phyloP scores from a whole-genome alignment of 495 filamentous ascomycete genomes.

The Tuber aestivum region DNA sequence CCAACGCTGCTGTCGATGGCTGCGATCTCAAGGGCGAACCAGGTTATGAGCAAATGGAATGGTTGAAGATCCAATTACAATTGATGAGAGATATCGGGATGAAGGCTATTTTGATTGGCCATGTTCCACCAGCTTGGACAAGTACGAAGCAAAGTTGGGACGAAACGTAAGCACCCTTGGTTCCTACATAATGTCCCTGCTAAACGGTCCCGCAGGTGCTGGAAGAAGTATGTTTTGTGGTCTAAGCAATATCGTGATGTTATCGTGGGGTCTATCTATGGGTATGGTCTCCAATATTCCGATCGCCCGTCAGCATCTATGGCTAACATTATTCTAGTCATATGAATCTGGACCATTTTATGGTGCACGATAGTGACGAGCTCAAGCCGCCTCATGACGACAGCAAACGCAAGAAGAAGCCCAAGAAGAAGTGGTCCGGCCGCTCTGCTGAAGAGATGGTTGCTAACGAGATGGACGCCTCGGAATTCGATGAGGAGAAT shows the following conservation, averaged over 20 bases:
- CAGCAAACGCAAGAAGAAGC: constrained; percentile 46
- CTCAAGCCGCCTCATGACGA: constrained; percentile 52
- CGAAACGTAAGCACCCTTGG: constrained; percentile 46
- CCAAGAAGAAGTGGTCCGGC: constrained; percentile 23
- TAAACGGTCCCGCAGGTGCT: constrained; percentile 56
- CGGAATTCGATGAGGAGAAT: constrained; percentile 49
- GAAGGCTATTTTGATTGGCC: constrained; percentile 91
- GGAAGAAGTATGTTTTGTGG: constrained; percentile 97
- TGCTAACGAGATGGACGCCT: constrained; percentile 20
- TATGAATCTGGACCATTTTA: constrained; percentile 98
- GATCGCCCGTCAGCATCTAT: constrained; percentile 10
- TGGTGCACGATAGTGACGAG: constrained; percentile 79
- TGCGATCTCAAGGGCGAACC: constrained; percentile 71
- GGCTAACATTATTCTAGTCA: constrained; percentile 50
- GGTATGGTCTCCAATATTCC: constrained; percentile 19
- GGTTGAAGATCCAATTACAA: constrained; percentile 86
- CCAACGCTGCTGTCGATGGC: constrained; percentile 86
- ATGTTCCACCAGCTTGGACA: constrained; percentile 85
- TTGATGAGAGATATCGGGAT: constrained; percentile 73
- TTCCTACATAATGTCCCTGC: background rate
- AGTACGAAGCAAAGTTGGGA: constrained; percentile 82
- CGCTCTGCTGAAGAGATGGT: constrained; percentile 27
- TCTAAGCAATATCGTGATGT: constrained; percentile 84
- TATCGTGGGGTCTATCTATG: constrained; percentile 69
- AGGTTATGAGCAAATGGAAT: constrained; percentile 92